Evolutionary conservation across 1,284 basidiomycete species (phyloP), one percentile per base, ranked within the genome.

Genomic region (Heterobasidion irregulare): DNA sequence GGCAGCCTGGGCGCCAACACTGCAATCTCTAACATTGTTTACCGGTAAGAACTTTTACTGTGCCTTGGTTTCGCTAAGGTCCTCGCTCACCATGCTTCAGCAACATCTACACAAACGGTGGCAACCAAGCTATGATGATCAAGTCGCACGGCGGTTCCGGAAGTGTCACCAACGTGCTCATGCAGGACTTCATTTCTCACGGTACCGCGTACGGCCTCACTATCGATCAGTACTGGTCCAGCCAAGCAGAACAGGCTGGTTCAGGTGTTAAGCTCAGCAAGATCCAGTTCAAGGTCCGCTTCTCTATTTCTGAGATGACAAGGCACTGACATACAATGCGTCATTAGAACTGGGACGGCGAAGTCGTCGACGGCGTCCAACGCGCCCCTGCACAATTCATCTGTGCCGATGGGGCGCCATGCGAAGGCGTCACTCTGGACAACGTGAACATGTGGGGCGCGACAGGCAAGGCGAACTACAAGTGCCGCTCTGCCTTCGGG

Each of bases 61-160:
- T 26, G 26, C 26, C 26, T 5, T 6, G 4, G 13, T 44, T 44
- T 44, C 0, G 41, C 5, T 6, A 3, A 16, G 5, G 41, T 6
- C 18, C 10, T 16, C n/a, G 46, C n/a, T 47, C 26, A 18, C 5
- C 2, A 47, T 10, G 46, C 46, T 18, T 44, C 6, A 47, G 62
- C 6, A 63, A 70, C 53, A 59, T 70, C 26, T 70, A 70, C 56
- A 69, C 65, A 36, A 68, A 69, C 52, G 69, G 69, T 38, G 70
- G 69, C 0, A 70, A 70, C 63, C 67, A 69, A 57, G 65, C 66
- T 2, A 65, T 71, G 58, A 71, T 72, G 70, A 66, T 72, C 62
- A 72, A 72, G 61, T 65, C 64, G 36, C 68, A 70, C 58, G 62
- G 64, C 9, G 70, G 70, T 15, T 63, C 63, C 12, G 70, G 70